Base-by-base conservation (phyloP, 805 yeast genomes). In the Candida silvicultrix region DNA sequence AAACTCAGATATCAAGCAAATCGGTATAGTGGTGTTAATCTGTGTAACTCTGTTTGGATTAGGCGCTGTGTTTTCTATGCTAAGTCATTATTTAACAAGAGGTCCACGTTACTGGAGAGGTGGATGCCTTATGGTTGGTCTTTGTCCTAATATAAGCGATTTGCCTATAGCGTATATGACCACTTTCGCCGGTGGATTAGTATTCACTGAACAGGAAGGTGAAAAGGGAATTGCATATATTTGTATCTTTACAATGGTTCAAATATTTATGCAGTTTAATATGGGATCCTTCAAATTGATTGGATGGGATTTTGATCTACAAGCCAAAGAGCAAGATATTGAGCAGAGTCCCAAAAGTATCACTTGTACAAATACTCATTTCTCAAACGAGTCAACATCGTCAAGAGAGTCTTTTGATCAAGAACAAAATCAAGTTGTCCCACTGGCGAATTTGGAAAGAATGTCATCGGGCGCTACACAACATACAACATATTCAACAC, bases 201-300 rank as follows among this genome's bases (percentile, higher is more conserved):
- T 74, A 7, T 82, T 89, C 55, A 68, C 82, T 0, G 56, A 69
- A 15, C 75, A 64, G 4, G 80, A 85, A 49, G 88, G 87, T 34
- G 73, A 78, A 45, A 75, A 76, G 54, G 97, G 97, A 22, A 83
- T 85, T 22, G 94, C 97, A 1, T 87, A 85, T 63, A 83, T 86
- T 19, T 83, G 89, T 56, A 82, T 89, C 31, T 85, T 84, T 55
- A 69, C 83, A 40, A 83, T 88, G 3, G 72, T 83, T 31, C 85
- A 64, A 66, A 80, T 46, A 62, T 82, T 38, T 68, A 74, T 58
- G 77, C 87, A 58, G 16, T 89, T 89, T 67, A 84, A 86, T 55
- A 60, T 84, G 35, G 97, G 97, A 10, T 80, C 87, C 2, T 83
- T 81, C 56, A 71, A 80, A 51, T 65, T 89, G 45, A 73, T 89